phyloP scores from a whole-genome alignment of 2,329 filamentous ascomycete genomes.

The Conoideocrella luteorostrata region DNA sequence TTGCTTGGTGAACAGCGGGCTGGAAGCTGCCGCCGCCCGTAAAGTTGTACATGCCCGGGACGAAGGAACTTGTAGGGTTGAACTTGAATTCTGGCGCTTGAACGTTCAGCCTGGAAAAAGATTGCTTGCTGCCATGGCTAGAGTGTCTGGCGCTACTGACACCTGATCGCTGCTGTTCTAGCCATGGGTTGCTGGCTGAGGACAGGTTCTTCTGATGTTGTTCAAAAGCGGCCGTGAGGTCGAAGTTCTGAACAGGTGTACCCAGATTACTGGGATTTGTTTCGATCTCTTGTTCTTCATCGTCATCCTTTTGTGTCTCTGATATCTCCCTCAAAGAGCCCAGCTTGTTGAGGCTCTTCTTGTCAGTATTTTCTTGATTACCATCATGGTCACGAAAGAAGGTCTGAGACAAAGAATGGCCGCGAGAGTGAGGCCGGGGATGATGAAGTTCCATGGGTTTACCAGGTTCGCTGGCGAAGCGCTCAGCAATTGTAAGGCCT shows the following conservation, averaged over 20 bases:
- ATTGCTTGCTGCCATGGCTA: constrained; percentile 62
- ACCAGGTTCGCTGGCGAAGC: constrained; percentile 47
- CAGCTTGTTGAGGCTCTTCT: constrained; percentile 32
- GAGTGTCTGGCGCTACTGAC: constrained; percentile 32
- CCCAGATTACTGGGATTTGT: constrained; percentile 69
- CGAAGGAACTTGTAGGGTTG: constrained; percentile 47
- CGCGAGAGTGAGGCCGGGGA: constrained; percentile 66
- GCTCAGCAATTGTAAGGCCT: constrained; percentile 41
- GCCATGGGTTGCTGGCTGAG: constrained; percentile 57
- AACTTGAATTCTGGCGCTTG: constrained; percentile 86
- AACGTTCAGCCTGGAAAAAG: constrained; percentile 77
- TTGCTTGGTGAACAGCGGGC: constrained; percentile 40
- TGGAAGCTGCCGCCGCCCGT: constrained; percentile 38
- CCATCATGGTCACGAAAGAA: constrained; percentile 55
- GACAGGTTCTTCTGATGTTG: constrained; percentile 52
- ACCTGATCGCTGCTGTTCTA: constrained; percentile 41
- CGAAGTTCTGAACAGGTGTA: constrained; percentile 50
- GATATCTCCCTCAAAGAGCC: constrained; percentile 34
- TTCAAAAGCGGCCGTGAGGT: constrained; percentile 36
- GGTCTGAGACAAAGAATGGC: constrained; percentile 63
- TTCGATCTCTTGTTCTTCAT: constrained; percentile 60
- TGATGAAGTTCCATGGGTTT: constrained; percentile 59
- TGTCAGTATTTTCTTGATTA: constrained; percentile 29
- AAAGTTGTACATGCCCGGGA: constrained; percentile 44
- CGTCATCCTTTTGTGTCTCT: constrained; percentile 30